These are phyloP conservation scores for Ogataea corticis DNA, from an alignment of 805 yeast genomes.

Conservation along the genomic window DNA sequence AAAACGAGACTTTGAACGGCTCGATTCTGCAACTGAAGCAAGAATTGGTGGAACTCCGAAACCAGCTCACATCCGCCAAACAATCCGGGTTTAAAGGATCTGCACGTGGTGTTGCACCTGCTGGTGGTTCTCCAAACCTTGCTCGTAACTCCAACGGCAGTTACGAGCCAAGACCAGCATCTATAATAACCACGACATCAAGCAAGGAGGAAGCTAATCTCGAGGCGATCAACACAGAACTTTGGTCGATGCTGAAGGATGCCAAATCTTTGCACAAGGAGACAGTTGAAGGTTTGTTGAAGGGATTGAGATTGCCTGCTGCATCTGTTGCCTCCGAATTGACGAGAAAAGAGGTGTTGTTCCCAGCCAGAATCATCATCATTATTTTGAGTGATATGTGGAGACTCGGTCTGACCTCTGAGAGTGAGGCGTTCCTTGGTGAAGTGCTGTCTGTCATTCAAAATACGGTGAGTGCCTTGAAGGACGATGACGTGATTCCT, in stretches of 20 bases:
- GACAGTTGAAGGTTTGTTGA: conserved; percentile 81
- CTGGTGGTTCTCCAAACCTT: conserved; percentile 24
- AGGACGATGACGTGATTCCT: conserved; percentile 83
- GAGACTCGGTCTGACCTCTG: conserved; percentile 92
- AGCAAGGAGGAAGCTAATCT: conserved; percentile 47
- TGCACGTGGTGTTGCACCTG: conserved; percentile 31
- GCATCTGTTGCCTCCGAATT: conserved; percentile 82
- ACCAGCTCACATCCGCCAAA: conserved; percentile 27
- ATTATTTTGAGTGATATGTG: conserved; percentile 95
- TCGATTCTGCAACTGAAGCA: conserved; percentile 56
- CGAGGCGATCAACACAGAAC: conserved; percentile 73
- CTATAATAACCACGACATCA: conserved; percentile 57
- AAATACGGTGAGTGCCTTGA: conserved; percentile 71
- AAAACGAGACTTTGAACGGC: conserved; percentile 64
- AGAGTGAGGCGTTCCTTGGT: conserved; percentile 87
- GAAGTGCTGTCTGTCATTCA: conserved; percentile 87
- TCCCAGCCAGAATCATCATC: conserved; percentile 94
- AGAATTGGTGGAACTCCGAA: conserved; percentile 37
- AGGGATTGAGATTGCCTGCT: conserved; percentile 81
- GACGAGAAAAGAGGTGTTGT: conserved; percentile 85
- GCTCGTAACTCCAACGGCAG: conserved; percentile 32
- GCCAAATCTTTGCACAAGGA: conserved; percentile 75
- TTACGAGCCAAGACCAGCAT: conserved; percentile 55
- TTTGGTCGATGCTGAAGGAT: conserved; percentile 69
- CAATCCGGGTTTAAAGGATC: conserved; percentile 17